Evolutionary conservation across 441 rosid genomes (phyloP).

Genomic region (Isatis lusitanica): DNA sequence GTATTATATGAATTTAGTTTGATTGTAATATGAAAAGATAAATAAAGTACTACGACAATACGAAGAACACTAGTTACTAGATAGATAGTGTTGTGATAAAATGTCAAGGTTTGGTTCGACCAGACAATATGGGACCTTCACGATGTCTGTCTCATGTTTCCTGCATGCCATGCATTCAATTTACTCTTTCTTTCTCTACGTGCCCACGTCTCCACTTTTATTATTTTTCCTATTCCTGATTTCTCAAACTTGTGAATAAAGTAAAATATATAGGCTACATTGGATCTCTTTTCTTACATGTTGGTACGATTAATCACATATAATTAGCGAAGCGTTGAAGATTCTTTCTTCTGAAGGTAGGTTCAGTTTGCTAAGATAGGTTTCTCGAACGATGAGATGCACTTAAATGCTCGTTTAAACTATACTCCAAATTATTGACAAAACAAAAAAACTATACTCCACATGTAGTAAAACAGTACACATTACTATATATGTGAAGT

Average conservation of each 20-base stretch:
- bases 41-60: conserved; percentile 32
- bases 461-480: background rate
- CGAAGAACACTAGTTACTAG: conserved; percentile 35
- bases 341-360: conserved; percentile 14
- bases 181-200: conserved; percentile 35
- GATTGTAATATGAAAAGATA: conserved; percentile 4
- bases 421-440: background rate
- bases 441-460: background rate
- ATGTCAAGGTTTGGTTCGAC: conserved; percentile 38
- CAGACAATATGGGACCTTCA: conserved; percentile 41
- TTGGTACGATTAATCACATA: background rate
- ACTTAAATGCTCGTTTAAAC: conserved; percentile 18
- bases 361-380: conserved; percentile 20
- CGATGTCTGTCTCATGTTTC: conserved; percentile 44
- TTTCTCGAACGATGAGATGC: conserved; percentile 26
- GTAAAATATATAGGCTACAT: background rate
- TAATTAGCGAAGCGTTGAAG: conserved; percentile 25
- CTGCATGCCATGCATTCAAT: conserved; percentile 40
- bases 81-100: conserved; percentile 37
- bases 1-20: background rate
- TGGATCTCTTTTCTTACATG: background rate
- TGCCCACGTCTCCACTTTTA: conserved; percentile 33
- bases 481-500: background rate
- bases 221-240: conserved; percentile 13
- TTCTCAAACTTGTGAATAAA: background rate